Evolutionary conservation across 768 basidiomycete genomes (phyloP).

Genomic region (Suillus hirtellus): DNA sequence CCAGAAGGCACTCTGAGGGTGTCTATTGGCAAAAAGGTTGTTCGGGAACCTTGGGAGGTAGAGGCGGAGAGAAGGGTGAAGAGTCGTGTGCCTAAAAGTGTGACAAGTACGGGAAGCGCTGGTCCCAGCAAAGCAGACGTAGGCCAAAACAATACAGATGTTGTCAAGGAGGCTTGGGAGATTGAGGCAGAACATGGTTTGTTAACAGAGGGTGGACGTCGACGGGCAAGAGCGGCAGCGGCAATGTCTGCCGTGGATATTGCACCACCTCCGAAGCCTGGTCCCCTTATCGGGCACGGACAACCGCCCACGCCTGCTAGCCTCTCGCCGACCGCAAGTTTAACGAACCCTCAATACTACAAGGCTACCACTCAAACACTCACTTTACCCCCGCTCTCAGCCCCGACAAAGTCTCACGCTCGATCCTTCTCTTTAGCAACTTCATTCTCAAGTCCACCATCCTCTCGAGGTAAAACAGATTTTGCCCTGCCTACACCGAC

Average conservation of each 20-base stretch:
- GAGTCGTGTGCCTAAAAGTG: slow-evolving; percentile 37
- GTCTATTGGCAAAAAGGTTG: slow-evolving; percentile 66
- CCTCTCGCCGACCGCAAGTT: slow-evolving; percentile 29
- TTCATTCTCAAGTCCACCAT: slow-evolving; percentile 18
- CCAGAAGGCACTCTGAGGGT: slow-evolving; percentile 53
- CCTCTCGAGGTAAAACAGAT: slow-evolving; percentile 33
- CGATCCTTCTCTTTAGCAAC: slow-evolving; percentile 62
- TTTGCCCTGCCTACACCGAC: slow-evolving; percentile 65
- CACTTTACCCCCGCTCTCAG: slow-evolving; percentile 61
- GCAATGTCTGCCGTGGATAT: slow-evolving; percentile 30
- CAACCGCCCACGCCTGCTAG: slow-evolving; percentile 30
- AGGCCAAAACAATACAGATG: slow-evolving; percentile 24
- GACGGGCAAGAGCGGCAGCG: slow-evolving; percentile 60
- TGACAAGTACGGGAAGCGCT: slow-evolving; percentile 19
- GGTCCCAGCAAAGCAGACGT: slow-evolving; percentile 2
- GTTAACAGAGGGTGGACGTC: slow-evolving; percentile 70
- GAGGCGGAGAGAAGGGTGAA: slow-evolving; percentile 62
- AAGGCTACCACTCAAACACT: slow-evolving; percentile 54
- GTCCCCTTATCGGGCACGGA: slow-evolving; percentile 22
- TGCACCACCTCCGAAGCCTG: slow-evolving; percentile 17
- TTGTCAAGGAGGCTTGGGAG: slow-evolving; percentile 75
- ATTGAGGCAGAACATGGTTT: slow-evolving; percentile 76
- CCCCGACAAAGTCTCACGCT: slow-evolving; percentile 50
- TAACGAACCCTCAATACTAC: slow-evolving; percentile 62
- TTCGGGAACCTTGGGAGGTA: slow-evolving; percentile 80